Conservation (phyloP, 108 stramenopile species). For the Licmophora abbreviata region DNA sequence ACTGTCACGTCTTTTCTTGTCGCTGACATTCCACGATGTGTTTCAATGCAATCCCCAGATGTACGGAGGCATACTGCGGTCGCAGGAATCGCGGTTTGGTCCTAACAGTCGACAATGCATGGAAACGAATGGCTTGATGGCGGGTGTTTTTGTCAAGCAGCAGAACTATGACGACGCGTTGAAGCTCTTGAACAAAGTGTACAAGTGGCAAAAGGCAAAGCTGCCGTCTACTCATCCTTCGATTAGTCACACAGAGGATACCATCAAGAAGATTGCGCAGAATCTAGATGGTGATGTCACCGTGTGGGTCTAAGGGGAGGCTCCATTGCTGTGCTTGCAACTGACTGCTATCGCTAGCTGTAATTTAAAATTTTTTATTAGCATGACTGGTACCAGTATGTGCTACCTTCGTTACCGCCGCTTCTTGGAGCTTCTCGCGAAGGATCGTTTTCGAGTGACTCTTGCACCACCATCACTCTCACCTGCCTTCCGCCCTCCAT, state of each 20-base stretch:
- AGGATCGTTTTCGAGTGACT: too few species aligned
- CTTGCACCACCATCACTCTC: too few species aligned
- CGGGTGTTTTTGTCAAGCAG: constrained; percentile 12
- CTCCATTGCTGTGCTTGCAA: not conserved
- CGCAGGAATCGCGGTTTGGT: constrained; percentile 28
- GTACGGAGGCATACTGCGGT: constrained; percentile 18
- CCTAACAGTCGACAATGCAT: constrained; percentile 13
- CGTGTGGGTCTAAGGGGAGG: constrained; percentile 15
- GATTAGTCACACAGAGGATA: constrained; percentile 12
- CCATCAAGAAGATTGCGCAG: constrained; percentile 9
- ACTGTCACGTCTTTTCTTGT: too few species aligned
- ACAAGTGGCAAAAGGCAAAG: constrained; percentile 30
- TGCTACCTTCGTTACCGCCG: not conserved
- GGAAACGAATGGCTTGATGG: constrained; percentile 39
- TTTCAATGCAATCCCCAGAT: too few species aligned
- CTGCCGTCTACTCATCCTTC: constrained; percentile 19
- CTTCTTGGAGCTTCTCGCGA: too few species aligned
- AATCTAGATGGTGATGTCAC: constrained; percentile 4
- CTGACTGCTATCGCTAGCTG: not conserved
- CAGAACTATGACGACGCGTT: constrained; percentile 23
- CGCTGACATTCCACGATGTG: too few species aligned
- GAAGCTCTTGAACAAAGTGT: constrained; percentile 16
- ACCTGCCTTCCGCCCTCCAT: too few species aligned
- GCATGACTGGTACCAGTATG: not conserved
- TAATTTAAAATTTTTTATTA: constrained; percentile 1